Evolutionary conservation across 2,329 filamentous ascomycete species (phyloP).

Genomic region (Simplicillium sp.): DNA sequence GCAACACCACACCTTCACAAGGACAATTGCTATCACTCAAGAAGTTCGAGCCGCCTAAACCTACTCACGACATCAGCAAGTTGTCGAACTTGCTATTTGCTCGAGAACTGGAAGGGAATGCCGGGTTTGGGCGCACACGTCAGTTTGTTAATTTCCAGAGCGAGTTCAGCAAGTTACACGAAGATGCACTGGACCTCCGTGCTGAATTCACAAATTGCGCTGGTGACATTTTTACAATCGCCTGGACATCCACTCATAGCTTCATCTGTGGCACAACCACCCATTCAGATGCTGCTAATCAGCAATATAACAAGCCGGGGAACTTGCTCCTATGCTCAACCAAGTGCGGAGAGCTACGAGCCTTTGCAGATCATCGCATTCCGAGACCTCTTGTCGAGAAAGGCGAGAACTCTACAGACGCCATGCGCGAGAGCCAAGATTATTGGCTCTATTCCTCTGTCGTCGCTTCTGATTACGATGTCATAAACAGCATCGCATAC

Average conservation of each 20-base stretch:
- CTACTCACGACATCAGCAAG: slow-evolving; percentile 3
- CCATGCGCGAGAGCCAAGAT: slow-evolving; percentile 49
- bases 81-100: slow-evolving; percentile 35
- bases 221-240: slow-evolving; percentile 49
- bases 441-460: slow-evolving; percentile 57
- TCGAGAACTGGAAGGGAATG: slow-evolving; percentile 37
- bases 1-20: slow-evolving; percentile 6
- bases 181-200: slow-evolving; percentile 41
- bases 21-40: slow-evolving; percentile 16
- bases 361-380: slow-evolving; percentile 49
- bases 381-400: slow-evolving; percentile 40
- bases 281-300: slow-evolving; percentile 53
- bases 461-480: slow-evolving; percentile 49
- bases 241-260: slow-evolving; percentile 43
- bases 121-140: slow-evolving; percentile 29
- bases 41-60: slow-evolving; percentile 1
- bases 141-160: slow-evolving; percentile 33
- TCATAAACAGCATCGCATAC: slow-evolving; percentile 34
- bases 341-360: slow-evolving; percentile 30
- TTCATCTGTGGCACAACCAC: slow-evolving; percentile 55
- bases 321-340: slow-evolving; percentile 50
- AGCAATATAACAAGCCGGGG: slow-evolving; percentile 57
- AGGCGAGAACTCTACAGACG: slow-evolving; percentile 44
- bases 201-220: slow-evolving; percentile 52
- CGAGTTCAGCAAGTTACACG: slow-evolving; percentile 32